Evolutionary conservation across 1,139 yeast genomes (phyloP).

Genomic region (Hyphopichia khmerensis): DNA sequence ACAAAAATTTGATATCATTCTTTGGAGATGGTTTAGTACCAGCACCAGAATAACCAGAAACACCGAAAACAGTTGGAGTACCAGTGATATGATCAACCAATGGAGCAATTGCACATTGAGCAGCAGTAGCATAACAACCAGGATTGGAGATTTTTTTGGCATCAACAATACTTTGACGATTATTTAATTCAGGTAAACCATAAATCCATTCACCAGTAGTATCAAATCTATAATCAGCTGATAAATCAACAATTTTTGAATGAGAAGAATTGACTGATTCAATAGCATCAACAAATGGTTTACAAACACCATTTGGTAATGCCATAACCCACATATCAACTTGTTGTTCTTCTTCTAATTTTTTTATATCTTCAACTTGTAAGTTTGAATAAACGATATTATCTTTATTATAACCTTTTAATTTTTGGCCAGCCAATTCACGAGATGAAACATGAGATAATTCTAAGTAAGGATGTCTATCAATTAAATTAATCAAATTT

Average conservation of each 20-base stretch:
- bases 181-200: slow-evolving; percentile 83
- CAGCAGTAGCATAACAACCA: slow-evolving; percentile 98
- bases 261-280: slow-evolving; percentile 57
- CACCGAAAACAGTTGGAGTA: slow-evolving; percentile 86
- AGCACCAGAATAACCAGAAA: slow-evolving; percentile 98
- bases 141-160: slow-evolving; percentile 92
- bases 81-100: slow-evolving; percentile 62
- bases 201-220: slow-evolving; percentile 85
- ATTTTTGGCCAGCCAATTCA: slow-evolving; percentile 83
- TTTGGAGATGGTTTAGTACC: slow-evolving; percentile 98
- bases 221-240: slow-evolving; percentile 96
- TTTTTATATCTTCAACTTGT: slow-evolving; percentile 80
- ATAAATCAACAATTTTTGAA: slow-evolving; percentile 84
- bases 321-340: slow-evolving; percentile 99
- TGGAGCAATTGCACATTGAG: slow-evolving; percentile 92
- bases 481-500: slow-evolving; percentile 82
- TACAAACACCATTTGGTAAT: slow-evolving; percentile 95
- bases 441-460: slow-evolving; percentile 93
- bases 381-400: slow-evolving; percentile 81
- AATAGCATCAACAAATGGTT: slow-evolving; percentile 94
- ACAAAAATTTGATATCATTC: slow-evolving; percentile 73
- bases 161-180: slow-evolving; percentile 62
- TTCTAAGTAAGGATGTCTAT: slow-evolving; percentile 84
- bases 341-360: slow-evolving; percentile 69
- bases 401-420: slow-evolving; percentile 81